Base-by-base conservation (phyloP, 495 filamentous ascomycete species). In the Hypoxylon perforatum region DNA sequence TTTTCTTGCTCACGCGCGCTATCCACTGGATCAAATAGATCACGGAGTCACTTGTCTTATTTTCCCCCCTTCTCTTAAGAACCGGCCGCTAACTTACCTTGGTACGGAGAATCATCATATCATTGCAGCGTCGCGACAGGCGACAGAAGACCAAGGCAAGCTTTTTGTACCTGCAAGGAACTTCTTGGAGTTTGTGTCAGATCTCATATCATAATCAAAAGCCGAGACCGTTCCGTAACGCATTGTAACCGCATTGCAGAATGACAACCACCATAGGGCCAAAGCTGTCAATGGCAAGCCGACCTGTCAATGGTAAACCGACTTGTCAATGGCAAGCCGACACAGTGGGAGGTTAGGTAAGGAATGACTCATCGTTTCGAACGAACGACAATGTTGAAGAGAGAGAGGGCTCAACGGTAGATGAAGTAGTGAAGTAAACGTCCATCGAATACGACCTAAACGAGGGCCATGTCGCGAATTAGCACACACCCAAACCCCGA, bases 71-170 rank as follows among this genome's bases (percentile, higher is more conserved):
- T 8, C n/a, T n/a, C n/a, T n/a, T n/a, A n/a, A n/a, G 30, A 47
- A 48, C 59, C 59, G 19, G 50, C 11, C 4, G 11, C 18, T 10
- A 12, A 11, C 0, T 3, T 11, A 55, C 14, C n/a, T 19, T 21
- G 42, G 59, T 49, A 41, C 59, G 9, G 41, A 10, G n/a, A n/a
- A n/a, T n/a, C 5, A 41, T 48, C 50, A 48, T n/a, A 55, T 39
- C 58, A 53, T 54, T 28, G n/a, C 12, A 42, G 15, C n/a, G 4
- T 15, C 2, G 39, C n/a, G 39, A n/a, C 3, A 28, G 3, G 25
- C 25, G 7, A 28, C 25, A 28, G 25, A 28, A n/a, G n/a, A n/a
- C n/a, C n/a, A n/a, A n/a, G n/a, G n/a, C n/a, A n/a, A n/a, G n/a
- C n/a, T n/a, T n/a, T n/a, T n/a, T n/a, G n/a, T n/a, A n/a, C 36